Base-by-base conservation (phyloP, 257 asterid genomes). In the Solanum virginianum region DNA sequence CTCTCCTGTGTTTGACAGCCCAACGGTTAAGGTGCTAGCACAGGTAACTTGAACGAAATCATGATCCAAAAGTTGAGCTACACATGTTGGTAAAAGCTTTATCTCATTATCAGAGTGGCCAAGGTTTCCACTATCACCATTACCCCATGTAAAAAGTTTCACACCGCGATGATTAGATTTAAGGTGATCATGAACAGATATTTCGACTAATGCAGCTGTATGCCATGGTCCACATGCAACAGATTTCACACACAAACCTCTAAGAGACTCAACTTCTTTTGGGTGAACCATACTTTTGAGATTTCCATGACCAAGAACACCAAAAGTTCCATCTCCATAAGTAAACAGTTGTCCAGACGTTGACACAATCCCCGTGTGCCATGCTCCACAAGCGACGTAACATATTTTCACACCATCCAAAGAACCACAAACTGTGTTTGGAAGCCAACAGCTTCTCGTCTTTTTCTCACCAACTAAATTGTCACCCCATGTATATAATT, bases 181-280 rank as follows among this genome's bases (percentile, higher is more conserved):
- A 24, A 72, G 43, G 80, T 59, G 85, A 83, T 89, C 89, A 62
- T 24, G 70, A 5, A 84, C 87, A 62, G 56, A 69, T 77, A 77
- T 72, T 71, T 90, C 92, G 11, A 89, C 93, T 62, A 91, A 83
- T 8, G 93, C 92, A 65, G 92, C 93, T 32, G 93, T 89, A 56
- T 89, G 93, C 93, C 93, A 89, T 11, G 90, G 84, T 36, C 93
- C 93, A 88, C 93, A 91, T 14, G 92, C 91, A 80, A 88, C 88
- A 17, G 87, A 82, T 74, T 86, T 89, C 18, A 89, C 93, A 75
- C 86, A 47, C n/a, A 86, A 75, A 17, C 90, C 90, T 26, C 71
- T 85, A n/a, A 91, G 90, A 1, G 89, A 89, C 66, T 88, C 92
- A 36, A 91, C 90, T 85, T 89, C 92, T 85, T 89, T 91, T 32